Base-by-base conservation (phyloP, 2,329 filamentous ascomycete species). In the Juglanconis oblonga region DNA sequence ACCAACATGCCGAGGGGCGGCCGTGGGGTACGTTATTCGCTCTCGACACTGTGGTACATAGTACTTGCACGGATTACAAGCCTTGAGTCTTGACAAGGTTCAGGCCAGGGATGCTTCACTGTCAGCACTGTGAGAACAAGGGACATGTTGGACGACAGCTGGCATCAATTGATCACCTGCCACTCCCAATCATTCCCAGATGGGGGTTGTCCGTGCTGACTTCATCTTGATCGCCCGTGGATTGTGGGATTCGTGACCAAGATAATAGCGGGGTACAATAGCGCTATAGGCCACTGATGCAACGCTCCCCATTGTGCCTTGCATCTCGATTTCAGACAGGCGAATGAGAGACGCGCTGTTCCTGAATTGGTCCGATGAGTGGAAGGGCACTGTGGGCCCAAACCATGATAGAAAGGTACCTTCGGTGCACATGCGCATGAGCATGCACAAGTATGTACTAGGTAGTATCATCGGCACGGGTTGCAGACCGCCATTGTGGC, bases 221-320 rank as follows among this genome's bases (percentile, higher is more conserved):
- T 38, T 42, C 50, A 48, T 54, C 50, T 17, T 49, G 59, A 61
- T 58, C 50, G 59, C 38, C 42, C 31, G 24, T 40, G 40, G 55
- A 36, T 31, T 24, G 55, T 32, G 49, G 55, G 35, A 51, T 50
- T 57, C 47, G 45, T 49, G 52, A 50, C 50, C 55, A 29, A 17
- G 44, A 29, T 36, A 52, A 61, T 54, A 62, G 61, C 61, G 61
- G 61, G 61, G 61, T 61, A 52, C 45, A 17, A 58, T 57, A 33
- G 10, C 29, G 44, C 45, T 36, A 40, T 51, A 49, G 49, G 40
- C 45, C 58, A 52, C 48, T 61, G 61, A 62, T 62, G 50, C 57
- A 36, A 62, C 57, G 38, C 50, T 29, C 33, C 10, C 54, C 52
- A 50, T 35, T 32, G 54, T 61, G 58, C 54, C 59, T 59, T 62